Percentiles rank a stretch among this genome's conserved stretches.
Conservation (phyloP, 805 yeast genomes). For the Scheffersomyces coipomensis region DNA sequence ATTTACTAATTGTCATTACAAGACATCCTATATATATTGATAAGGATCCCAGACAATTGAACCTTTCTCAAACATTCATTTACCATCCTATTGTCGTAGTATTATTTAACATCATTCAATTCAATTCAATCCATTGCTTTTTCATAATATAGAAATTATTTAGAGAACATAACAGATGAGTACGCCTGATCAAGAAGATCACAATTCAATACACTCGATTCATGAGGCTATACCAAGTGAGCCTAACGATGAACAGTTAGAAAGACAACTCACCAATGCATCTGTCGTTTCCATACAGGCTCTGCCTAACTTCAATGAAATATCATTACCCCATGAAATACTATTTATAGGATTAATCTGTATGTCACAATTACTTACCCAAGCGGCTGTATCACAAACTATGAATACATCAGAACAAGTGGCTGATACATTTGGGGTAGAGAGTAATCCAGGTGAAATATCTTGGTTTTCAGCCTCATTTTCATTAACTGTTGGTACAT, state of each 20-base stretch:
- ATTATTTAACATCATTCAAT: too few relatives aligned
- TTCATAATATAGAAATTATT: too few relatives aligned
- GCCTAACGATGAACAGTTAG: neutral
- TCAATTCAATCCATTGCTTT: too few relatives aligned
- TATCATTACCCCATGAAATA: constrained; percentile 17
- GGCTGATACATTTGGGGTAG: constrained; percentile 22
- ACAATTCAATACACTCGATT: neutral
- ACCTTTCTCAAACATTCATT: too few relatives aligned
- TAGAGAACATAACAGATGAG: too few relatives aligned
- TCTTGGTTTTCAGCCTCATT: constrained; percentile 36
- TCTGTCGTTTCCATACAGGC: constrained; percentile 4
- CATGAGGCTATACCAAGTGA: neutral
- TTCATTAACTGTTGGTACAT: constrained; percentile 36
- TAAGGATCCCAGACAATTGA: too few relatives aligned
- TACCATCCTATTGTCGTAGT: too few relatives aligned
- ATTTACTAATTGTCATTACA: too few relatives aligned
- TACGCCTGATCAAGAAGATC: neutral
- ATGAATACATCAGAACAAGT: constrained; percentile 16
- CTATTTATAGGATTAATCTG: constrained; percentile 22
- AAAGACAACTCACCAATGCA: constrained; percentile 1
- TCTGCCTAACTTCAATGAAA: constrained; percentile 21
- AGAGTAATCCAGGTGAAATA: constrained; percentile 23
- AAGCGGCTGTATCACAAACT: constrained; percentile 29
- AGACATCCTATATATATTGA: too few relatives aligned
- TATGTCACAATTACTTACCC: constrained; percentile 28